These are phyloP conservation scores for Penium margaritaceum DNA, from an alignment of 139 green algal species.

Conservation along the genomic window DNA sequence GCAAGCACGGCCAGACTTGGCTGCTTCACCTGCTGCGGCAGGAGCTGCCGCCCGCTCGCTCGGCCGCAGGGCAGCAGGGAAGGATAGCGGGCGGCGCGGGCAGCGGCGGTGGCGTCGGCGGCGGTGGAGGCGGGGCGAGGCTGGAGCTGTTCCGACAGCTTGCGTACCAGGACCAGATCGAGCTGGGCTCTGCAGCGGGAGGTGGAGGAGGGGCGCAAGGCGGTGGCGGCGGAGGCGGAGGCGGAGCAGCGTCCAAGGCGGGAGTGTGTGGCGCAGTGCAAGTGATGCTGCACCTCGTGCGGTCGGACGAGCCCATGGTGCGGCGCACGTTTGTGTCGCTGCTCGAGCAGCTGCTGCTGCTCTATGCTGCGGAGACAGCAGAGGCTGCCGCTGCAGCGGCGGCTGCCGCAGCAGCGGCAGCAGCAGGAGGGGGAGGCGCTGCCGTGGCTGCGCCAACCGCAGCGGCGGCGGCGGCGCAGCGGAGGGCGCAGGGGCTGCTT, in stretches of 20 bases:
- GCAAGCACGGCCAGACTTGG: conserved; percentile 15
- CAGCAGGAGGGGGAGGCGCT: too few relatives aligned
- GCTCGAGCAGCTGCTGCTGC: conserved; percentile 22
- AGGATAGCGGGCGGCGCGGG: not conserved
- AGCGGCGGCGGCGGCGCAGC: not conserved
- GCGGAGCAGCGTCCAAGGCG: not conserved
- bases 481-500: conserved; percentile 3
- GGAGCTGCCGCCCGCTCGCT: not conserved
- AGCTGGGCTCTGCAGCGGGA: not conserved
- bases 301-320: not conserved
- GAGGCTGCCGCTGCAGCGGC: not conserved
- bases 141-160: not conserved
- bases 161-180: not conserved
- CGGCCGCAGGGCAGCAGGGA: not conserved
- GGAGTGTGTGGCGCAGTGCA: conserved; percentile 11
- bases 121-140: not conserved
- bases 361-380: not conserved
- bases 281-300: conserved; percentile 18
- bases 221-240: not conserved
- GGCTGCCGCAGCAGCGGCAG: not conserved
- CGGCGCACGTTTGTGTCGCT: conserved; percentile 4
- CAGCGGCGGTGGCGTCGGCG: too few relatives aligned
- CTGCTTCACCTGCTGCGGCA: conserved; percentile 28
- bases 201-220: not conserved
- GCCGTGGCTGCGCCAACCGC: too few relatives aligned